Percentiles rank a stretch among this genome's conserved stretches.
Conservation (phyloP, 768 basidiomycete species). For the Mycena olivaceomarginata region DNA sequence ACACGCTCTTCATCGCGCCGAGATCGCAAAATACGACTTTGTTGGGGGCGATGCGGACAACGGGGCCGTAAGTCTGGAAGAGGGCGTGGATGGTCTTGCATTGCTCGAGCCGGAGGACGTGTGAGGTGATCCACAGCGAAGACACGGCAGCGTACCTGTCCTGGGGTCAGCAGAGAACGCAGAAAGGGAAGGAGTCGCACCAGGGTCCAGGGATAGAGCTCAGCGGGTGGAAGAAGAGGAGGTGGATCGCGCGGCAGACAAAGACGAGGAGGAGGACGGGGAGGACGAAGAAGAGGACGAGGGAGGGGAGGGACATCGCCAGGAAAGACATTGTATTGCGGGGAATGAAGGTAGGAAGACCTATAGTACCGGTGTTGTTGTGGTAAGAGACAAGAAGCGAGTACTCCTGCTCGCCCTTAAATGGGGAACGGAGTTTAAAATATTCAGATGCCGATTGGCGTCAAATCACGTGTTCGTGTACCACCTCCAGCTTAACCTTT, state of each 20-base stretch:
- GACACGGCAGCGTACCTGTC: conserved; percentile 78
- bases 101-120: conserved; percentile 84
- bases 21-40: conserved; percentile 88
- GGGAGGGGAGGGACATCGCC: conserved; percentile 42
- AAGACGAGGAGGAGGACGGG: conserved; percentile 53
- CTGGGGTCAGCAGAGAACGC: conserved; percentile 11
- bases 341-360: not conserved
- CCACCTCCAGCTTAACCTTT: conserved; percentile 8
- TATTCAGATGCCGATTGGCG: conserved; percentile 2
- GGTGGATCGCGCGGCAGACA: conserved; percentile 60
- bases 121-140: conserved; percentile 83
- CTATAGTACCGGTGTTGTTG: conserved; percentile 40
- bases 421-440: conserved; percentile 8
- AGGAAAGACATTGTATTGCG: conserved; percentile 37
- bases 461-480: conserved; percentile 28
- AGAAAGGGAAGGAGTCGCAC: conserved; percentile 46
- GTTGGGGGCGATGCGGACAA: conserved; percentile 87
- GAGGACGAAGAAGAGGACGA: conserved; percentile 42
- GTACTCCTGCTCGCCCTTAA: not conserved
- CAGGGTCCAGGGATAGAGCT: conserved; percentile 86
- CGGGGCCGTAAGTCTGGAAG: conserved; percentile 84
- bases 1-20: conserved; percentile 80
- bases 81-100: conserved; percentile 82
- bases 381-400: conserved; percentile 31
- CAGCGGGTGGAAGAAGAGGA: conserved; percentile 80